Percentiles rank a stretch among this genome's conserved stretches.
Evolutionary conservation across 805 yeast species (phyloP).

Genomic region (Lipomyces yamanashiensis): DNA sequence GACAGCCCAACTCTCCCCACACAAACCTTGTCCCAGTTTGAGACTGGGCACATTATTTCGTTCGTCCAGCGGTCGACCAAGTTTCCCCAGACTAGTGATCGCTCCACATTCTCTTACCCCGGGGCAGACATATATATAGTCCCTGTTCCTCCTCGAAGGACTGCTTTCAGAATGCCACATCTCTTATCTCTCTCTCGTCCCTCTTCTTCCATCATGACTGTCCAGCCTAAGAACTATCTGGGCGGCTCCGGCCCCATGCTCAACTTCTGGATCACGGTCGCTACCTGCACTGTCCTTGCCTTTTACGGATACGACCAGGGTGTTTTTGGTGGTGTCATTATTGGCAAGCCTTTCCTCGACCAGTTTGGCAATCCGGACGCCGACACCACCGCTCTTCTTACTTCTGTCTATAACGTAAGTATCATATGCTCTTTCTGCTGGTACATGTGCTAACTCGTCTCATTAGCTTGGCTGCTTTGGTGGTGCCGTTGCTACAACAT

Average conservation of each 20-base stretch:
- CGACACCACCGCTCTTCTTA: conserved; percentile 21
- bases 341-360: conserved; percentile 28
- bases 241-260: conserved; percentile 34
- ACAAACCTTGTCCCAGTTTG: not conserved
- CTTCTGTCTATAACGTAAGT: conserved; percentile 31
- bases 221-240: conserved; percentile 15
- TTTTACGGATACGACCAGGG: conserved; percentile 37
- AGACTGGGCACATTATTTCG: too few relatives aligned
- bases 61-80: too few relatives aligned
- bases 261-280: conserved; percentile 27
- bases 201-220: conserved; percentile 2
- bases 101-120: not conserved
- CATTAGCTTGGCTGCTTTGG: conserved; percentile 66
- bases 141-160: not conserved
- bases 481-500: conserved; percentile 69
- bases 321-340: conserved; percentile 35
- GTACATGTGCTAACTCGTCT: conserved; percentile 38
- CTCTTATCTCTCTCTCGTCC: not conserved
- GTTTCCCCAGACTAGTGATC: not conserved
- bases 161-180: conserved; percentile 43
- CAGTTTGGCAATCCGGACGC: conserved; percentile 32
- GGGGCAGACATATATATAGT: not conserved
- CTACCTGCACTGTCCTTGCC: conserved; percentile 34
- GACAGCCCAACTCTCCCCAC: not conserved
- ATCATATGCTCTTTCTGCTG: not conserved